A percentile compares a stretch with the other conserved stretches of the same genome.
Evolutionary conservation across 306 rosid species (phyloP).

Genomic region (Castanospermum australe): DNA sequence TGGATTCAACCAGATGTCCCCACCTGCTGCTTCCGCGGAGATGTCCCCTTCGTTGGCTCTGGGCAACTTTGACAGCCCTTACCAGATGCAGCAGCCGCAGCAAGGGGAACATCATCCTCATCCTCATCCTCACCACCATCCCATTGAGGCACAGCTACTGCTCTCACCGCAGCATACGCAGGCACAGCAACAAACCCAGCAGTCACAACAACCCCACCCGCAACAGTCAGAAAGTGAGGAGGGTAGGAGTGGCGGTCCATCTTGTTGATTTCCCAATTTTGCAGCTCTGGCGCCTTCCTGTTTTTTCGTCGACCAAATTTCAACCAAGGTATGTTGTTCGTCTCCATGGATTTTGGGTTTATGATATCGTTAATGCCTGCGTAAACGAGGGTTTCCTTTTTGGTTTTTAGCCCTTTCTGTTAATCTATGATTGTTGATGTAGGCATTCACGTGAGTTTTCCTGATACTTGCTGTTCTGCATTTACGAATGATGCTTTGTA

Average conservation of each 20-base stretch:
- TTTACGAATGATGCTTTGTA: constrained; percentile 26
- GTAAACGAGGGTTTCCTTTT: background rate
- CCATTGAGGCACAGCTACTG: constrained; percentile 49
- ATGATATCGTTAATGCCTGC: background rate
- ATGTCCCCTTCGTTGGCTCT: constrained; percentile 48
- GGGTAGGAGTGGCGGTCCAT: constrained; percentile 47
- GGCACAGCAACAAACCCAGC: constrained; percentile 15
- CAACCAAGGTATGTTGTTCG: constrained; percentile 27
- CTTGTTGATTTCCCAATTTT: constrained; percentile 29
- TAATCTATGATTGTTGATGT: background rate
- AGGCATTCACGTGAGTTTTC: background rate
- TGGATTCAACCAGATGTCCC: constrained; percentile 38
- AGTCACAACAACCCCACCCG: constrained; percentile 8
- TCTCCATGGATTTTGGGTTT: background rate
- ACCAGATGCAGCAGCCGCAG: constrained; percentile 34
- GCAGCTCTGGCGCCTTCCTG: background rate
- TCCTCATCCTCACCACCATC: constrained; percentile 16
- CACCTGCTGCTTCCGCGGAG: constrained; percentile 2
- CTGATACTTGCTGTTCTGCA: constrained; percentile 1
- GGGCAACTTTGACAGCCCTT: constrained; percentile 42
- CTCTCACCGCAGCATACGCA: constrained; percentile 35
- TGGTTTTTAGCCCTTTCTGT: background rate
- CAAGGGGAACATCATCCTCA: constrained; percentile 22
- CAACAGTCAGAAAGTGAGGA: constrained; percentile 39
- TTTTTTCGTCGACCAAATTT: constrained; percentile 13